Evolutionary conservation across 164 flowering plant species (phyloP).

Genomic region (Magnolia changhungtana): DNA sequence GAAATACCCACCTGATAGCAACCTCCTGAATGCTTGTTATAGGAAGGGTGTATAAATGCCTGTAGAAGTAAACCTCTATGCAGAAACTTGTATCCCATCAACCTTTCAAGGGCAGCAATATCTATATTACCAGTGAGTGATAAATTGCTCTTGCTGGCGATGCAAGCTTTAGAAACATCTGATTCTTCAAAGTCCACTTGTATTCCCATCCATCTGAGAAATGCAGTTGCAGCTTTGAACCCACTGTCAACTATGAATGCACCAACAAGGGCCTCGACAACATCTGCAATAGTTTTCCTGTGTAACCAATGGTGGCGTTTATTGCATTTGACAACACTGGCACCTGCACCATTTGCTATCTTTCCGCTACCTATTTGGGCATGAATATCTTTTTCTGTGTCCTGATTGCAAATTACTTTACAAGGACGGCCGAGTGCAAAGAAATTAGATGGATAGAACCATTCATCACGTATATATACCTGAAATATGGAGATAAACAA

Average conservation of each 20-base stretch:
- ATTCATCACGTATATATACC: slow-evolving; percentile 86
- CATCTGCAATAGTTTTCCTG: slow-evolving; percentile 87
- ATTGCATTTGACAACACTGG: slow-evolving; percentile 47
- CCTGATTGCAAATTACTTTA: slow-evolving; percentile 46
- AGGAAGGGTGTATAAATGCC: slow-evolving; percentile 93
- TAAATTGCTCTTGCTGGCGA: slow-evolving; percentile 43
- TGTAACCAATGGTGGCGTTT: slow-evolving; percentile 73
- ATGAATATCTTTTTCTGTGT: slow-evolving; percentile 46
- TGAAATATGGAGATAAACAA: slow-evolving; percentile 23
- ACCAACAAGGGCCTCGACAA: slow-evolving; percentile 89
- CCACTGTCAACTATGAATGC: slow-evolving; percentile 92
- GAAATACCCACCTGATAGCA: slow-evolving; percentile 77
- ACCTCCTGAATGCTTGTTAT: slow-evolving; percentile 69
- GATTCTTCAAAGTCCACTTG: slow-evolving; percentile 56
- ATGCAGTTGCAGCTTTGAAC: slow-evolving; percentile 81
- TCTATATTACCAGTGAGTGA: slow-evolving; percentile 41
- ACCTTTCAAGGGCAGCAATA: slow-evolving; percentile 46
- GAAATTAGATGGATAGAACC: slow-evolving; percentile 70
- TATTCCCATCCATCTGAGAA: slow-evolving; percentile 87
- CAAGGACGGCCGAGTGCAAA: slow-evolving; percentile 78
- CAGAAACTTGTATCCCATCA: slow-evolving; percentile 49
- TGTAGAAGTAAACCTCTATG: slow-evolving; percentile 79
- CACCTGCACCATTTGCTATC: slow-evolving; percentile 11
- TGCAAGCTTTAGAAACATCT: slow-evolving; percentile 44
- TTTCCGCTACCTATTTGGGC: slow-evolving; percentile 11